Evolutionary conservation across 768 basidiomycete genomes (phyloP), one percentile per base, ranked within the genome.

Genomic region (Lactarius akahatsu): DNA sequence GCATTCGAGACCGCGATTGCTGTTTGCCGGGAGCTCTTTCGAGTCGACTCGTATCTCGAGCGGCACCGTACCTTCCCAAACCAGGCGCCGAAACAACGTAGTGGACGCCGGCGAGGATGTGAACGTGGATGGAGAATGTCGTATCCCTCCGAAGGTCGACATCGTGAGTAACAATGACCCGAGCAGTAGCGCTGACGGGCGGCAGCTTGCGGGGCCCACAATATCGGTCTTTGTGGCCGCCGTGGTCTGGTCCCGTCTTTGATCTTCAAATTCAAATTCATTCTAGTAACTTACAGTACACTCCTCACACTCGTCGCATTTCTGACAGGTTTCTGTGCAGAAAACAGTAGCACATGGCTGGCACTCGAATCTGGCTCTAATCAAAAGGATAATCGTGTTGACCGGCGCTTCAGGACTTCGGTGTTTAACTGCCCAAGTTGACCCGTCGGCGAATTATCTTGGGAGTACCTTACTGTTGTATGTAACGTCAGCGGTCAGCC

Each of bases 11-110:
- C 89, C 90, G 62, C 92, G 87, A 80, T 96, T 92, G 65, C 90
- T 91, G 76, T 91, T 92, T 54, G 93, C 90, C 38, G 94, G 93
- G 10, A 95, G 86, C 74, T 94, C 93, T 73, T 92, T 91, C 50
- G 91, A 84, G 76, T 93, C 92, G 69, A 96, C 87, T 67, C 90
- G 88, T 73, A 97, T 86, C 80, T 94, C 91, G 57, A 98, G 80
- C 20, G 94, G 92, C 20, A 97, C 88, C 0, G 91, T 90, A 10
- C 93, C 92, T 73, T 94, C 92, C 92, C 95, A 96, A 70, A 89
- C 87, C 55, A 98, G 84, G 45, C 92, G 81, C 11, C 96, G 86
- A 73, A 97, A 96, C 36, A 95, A 83, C 2, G 92, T 87, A 0
- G 90, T 92, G 62, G 84, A 83, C n/a, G 84, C 85, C 30, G 84